Evolutionary conservation across 1,139 yeast species (phyloP).

Genomic region (Blastobotrys malaysiensis): DNA sequence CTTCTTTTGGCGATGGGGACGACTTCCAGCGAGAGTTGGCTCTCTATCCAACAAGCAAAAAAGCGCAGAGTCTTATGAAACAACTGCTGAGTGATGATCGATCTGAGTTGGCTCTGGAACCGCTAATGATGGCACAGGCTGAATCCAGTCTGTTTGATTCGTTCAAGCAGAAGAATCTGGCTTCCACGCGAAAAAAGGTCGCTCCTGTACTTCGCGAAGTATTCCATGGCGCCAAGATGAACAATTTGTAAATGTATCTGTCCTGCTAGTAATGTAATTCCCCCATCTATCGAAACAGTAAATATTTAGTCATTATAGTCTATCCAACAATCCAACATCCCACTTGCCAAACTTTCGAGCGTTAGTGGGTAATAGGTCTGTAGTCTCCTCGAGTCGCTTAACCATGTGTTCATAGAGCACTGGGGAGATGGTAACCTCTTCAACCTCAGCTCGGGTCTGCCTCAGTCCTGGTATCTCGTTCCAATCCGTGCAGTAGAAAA

Average conservation of each 20-base stretch:
- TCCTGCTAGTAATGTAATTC: too few relatives aligned
- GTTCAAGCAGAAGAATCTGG: slow-evolving; percentile 49
- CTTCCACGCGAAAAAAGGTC: slow-evolving; percentile 80
- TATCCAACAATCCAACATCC: slow-evolving; percentile 30
- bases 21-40: slow-evolving; percentile 56
- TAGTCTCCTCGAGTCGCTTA: slow-evolving; percentile 28
- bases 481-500: slow-evolving; percentile 35
- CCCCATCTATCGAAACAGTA: background rate
- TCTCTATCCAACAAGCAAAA: slow-evolving; percentile 28
- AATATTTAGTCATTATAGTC: background rate
- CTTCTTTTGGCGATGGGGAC: slow-evolving; percentile 45
- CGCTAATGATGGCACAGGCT: background rate
- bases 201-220: slow-evolving; percentile 47
- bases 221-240: slow-evolving; percentile 21
- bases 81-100: slow-evolving; percentile 33
- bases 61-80: slow-evolving; percentile 22
- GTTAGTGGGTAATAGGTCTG: slow-evolving; percentile 34
- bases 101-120: slow-evolving; percentile 34
- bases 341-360: slow-evolving; percentile 32
- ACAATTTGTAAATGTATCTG: slow-evolving; percentile 13
- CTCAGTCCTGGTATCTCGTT: slow-evolving; percentile 24
- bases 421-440: slow-evolving; percentile 34
- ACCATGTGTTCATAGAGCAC: slow-evolving; percentile 31
- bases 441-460: slow-evolving; percentile 37
- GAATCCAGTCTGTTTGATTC: slow-evolving; percentile 18